Conservation (phyloP, 345 rosid species). For the Noccaea caerulescens region DNA sequence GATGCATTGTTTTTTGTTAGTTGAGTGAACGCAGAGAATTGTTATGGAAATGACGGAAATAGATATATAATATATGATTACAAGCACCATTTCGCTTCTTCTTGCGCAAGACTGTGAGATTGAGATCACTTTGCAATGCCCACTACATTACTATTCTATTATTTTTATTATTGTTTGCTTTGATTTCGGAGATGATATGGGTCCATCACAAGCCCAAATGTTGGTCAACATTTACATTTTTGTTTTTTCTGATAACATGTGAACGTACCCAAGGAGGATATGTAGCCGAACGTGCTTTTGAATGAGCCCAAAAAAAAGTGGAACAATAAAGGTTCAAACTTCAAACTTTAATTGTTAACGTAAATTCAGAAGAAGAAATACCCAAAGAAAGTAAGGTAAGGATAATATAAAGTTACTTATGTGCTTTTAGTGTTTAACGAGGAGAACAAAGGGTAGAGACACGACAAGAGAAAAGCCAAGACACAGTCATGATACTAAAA, state of each 20-base stretch:
- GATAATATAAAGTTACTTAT: not conserved
- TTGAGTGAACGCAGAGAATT: constrained; percentile 3
- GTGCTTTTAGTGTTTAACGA: constrained; percentile 28
- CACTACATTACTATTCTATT: not conserved
- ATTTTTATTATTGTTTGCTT: not conserved
- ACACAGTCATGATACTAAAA: constrained; percentile 19
- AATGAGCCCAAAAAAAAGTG: not conserved
- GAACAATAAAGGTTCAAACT: constrained; percentile 10
- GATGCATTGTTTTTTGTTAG: not conserved
- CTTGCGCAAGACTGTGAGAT: not conserved
- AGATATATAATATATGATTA: not conserved
- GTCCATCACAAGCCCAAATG: constrained; percentile 9
- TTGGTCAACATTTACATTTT: not conserved
- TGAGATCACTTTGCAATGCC: constrained; percentile 7
- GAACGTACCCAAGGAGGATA: not conserved
- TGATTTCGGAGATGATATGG: not conserved
- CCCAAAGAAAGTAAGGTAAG: constrained; percentile 1
- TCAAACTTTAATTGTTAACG: too few relatives aligned
- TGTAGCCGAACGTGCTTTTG: not conserved
- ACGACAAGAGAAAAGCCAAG: constrained; percentile 25
- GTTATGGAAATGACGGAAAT: constrained; percentile 5
- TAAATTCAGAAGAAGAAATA: not conserved
- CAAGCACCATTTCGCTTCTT: constrained; percentile 14
- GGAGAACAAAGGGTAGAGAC: constrained; percentile 35
- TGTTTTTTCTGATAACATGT: too few relatives aligned